These are phyloP conservation scores for Acorus calamus DNA, from an alignment of 106 monocot species.

Conservation along the genomic window DNA sequence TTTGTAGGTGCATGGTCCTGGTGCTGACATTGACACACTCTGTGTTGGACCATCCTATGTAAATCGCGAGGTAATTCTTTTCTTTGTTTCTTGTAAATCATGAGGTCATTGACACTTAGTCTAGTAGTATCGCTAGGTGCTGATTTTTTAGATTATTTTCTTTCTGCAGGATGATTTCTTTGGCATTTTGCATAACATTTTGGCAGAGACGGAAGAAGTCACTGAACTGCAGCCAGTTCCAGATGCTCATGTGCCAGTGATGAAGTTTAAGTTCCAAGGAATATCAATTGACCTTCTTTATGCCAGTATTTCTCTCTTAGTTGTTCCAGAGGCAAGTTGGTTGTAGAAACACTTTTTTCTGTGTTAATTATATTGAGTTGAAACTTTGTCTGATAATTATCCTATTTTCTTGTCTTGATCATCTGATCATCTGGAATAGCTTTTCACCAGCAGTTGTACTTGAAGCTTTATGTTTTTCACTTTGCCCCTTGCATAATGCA, in stretches of 20 bases:
- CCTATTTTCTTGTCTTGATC: no score
- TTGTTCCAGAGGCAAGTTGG: conserved; percentile 77
- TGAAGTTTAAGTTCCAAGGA: conserved; percentile 91
- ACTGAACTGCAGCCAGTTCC: conserved; percentile 89
- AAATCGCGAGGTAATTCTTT: conserved; percentile 64
- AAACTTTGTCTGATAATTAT: no score
- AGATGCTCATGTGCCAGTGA: conserved; percentile 96
- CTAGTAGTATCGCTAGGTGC: background rate
- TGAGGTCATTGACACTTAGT: background rate
- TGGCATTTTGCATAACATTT: conserved; percentile 75
- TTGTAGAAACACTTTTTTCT: background rate
- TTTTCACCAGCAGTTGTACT: no score
- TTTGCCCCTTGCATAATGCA: no score
- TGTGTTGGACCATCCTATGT: conserved; percentile 98
- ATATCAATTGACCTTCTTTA: conserved; percentile 98
- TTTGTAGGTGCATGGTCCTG: conserved; percentile 84
- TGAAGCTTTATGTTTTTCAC: no score
- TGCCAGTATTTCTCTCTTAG: conserved; percentile 82
- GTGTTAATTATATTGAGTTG: background rate
- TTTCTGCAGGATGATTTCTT: conserved; percentile 85
- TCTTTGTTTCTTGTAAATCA: background rate
- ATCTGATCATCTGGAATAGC: no score
- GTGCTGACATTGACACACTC: conserved; percentile 90
- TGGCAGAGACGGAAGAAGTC: conserved; percentile 68
- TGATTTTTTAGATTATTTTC: background rate